A percentile compares a stretch with the other conserved stretches of the same genome.
These are phyloP conservation scores for Aureobasidium sp. DNA, from an alignment of 2,329 filamentous ascomycete species.

Conservation along the genomic window DNA sequence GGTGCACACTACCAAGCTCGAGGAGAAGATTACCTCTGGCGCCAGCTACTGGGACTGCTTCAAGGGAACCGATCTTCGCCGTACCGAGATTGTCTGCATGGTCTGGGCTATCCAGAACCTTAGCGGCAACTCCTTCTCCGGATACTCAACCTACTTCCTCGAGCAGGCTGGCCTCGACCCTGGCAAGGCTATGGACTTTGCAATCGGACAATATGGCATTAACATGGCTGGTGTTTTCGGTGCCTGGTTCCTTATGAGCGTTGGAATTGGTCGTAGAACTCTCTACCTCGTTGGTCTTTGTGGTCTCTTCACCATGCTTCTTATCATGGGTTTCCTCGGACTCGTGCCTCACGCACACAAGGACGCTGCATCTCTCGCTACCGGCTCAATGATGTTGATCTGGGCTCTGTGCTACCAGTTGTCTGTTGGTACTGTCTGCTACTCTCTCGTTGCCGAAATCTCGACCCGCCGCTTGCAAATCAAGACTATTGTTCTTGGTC, in stretches of 20 bases:
- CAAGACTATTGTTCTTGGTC: constrained; percentile 83
- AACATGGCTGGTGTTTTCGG: constrained; percentile 76
- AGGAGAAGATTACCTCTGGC: constrained; percentile 66
- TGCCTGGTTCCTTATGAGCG: constrained; percentile 72
- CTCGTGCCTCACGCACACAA: constrained; percentile 58
- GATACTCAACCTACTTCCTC: constrained; percentile 45
- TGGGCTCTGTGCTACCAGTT: constrained; percentile 82
- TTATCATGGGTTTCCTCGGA: constrained; percentile 78
- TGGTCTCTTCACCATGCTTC: constrained; percentile 66
- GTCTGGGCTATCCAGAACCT: constrained; percentile 45
- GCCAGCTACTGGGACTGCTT: constrained; percentile 79
- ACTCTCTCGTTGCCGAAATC: constrained; percentile 79
- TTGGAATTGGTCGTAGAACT: constrained; percentile 60
- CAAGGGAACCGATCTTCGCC: constrained; percentile 66
- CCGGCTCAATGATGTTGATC: constrained; percentile 75
- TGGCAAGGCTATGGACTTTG: constrained; percentile 39
- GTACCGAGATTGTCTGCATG: constrained; percentile 65
- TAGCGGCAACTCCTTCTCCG: constrained; percentile 41
- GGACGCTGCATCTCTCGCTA: constrained; percentile 61
- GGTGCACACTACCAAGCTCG: constrained; percentile 77
- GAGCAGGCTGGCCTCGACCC: constrained; percentile 40
- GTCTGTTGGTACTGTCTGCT: constrained; percentile 82
- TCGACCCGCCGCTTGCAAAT: constrained; percentile 78
- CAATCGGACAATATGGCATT: constrained; percentile 54
- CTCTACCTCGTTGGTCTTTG: constrained; percentile 72